Evolutionary conservation across 805 yeast species (phyloP).

Genomic region (Candida adriatica): DNA sequence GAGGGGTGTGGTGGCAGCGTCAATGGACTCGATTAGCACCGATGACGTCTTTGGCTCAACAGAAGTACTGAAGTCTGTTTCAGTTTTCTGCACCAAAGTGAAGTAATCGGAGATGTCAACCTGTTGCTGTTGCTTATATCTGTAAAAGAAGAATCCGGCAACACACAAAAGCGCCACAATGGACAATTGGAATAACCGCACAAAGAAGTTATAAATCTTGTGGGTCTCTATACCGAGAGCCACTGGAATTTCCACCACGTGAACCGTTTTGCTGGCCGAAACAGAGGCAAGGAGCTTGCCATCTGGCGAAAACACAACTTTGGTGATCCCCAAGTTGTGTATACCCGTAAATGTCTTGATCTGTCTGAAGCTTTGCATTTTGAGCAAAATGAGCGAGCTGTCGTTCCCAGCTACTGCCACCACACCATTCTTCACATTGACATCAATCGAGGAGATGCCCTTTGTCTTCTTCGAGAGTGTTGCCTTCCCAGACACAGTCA

Average conservation of each 20-base stretch:
- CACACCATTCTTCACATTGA: slow-evolving; percentile 27
- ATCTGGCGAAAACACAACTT: slow-evolving; percentile 60
- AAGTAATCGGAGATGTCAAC: slow-evolving; percentile 21
- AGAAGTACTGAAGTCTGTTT: too few species aligned
- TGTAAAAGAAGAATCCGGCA: slow-evolving; percentile 12
- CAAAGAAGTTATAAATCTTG: slow-evolving; percentile 18
- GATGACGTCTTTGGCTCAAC: background rate
- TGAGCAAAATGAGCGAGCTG: slow-evolving; percentile 42
- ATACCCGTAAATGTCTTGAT: slow-evolving; percentile 45
- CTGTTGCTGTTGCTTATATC: slow-evolving; percentile 6
- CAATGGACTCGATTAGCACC: background rate
- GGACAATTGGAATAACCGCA: slow-evolving; percentile 13
- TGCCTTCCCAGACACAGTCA: slow-evolving; percentile 13
- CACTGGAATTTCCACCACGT: slow-evolving; percentile 54
- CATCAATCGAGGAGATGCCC: slow-evolving; percentile 45
- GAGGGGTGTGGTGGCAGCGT: background rate
- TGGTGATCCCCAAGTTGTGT: slow-evolving; percentile 71
- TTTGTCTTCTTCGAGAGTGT: slow-evolving; percentile 19
- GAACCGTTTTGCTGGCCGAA: slow-evolving; percentile 69
- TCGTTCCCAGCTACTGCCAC: slow-evolving; percentile 46
- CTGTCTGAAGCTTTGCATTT: slow-evolving; percentile 43
- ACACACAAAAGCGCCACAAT: slow-evolving; percentile 7
- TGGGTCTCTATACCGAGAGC: slow-evolving; percentile 29
- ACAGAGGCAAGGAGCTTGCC: slow-evolving; percentile 66
- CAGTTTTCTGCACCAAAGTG: slow-evolving; percentile 15